Percentiles rank a stretch among this genome's conserved stretches.
phyloP scores from a whole-genome alignment of 2,329 filamentous ascomycete species.

The Fusarium tupiense region DNA sequence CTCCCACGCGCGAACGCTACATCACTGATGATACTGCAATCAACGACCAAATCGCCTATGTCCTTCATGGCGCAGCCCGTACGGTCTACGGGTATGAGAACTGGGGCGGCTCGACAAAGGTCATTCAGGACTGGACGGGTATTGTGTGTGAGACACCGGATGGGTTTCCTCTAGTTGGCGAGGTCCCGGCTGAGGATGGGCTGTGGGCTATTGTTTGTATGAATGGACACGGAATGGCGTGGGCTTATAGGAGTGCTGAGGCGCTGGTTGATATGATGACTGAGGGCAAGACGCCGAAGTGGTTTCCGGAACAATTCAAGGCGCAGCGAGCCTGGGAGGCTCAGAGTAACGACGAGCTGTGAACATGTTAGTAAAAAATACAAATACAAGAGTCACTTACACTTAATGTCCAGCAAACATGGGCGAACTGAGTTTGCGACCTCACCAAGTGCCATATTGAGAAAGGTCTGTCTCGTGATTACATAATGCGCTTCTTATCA shows the following conservation, averaged over 20 bases:
- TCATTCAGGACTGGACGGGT: slow-evolving; percentile 24
- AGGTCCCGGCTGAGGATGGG: slow-evolving; percentile 20
- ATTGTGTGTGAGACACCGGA: slow-evolving; percentile 17
- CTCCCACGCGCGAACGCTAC: neutral
- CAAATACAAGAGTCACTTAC: neutral
- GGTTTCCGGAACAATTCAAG: slow-evolving; percentile 25
- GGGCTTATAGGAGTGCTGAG: slow-evolving; percentile 25
- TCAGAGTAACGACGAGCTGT: neutral
- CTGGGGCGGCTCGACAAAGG: slow-evolving; percentile 13
- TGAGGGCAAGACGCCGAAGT: slow-evolving; percentile 16
- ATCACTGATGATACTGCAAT: slow-evolving; percentile 13
- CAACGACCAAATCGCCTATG: slow-evolving; percentile 16
- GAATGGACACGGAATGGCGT: slow-evolving; percentile 25
- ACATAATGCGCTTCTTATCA: slow-evolving; percentile 21
- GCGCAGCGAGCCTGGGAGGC: slow-evolving; percentile 21
- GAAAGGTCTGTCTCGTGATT: neutral
- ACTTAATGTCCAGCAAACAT: neutral
- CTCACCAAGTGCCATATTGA: neutral
- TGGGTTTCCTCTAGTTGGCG: slow-evolving; percentile 14
- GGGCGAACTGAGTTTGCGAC: neutral
- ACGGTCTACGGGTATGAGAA: slow-evolving; percentile 12
- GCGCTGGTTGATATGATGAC: slow-evolving; percentile 30
- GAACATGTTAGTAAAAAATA: neutral
- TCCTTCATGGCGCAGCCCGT: slow-evolving; percentile 11
- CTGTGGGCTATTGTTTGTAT: slow-evolving; percentile 27